Evolutionary conservation across 2,329 filamentous ascomycete species (phyloP).

Genomic region (Gaeumannomyces tritici): DNA sequence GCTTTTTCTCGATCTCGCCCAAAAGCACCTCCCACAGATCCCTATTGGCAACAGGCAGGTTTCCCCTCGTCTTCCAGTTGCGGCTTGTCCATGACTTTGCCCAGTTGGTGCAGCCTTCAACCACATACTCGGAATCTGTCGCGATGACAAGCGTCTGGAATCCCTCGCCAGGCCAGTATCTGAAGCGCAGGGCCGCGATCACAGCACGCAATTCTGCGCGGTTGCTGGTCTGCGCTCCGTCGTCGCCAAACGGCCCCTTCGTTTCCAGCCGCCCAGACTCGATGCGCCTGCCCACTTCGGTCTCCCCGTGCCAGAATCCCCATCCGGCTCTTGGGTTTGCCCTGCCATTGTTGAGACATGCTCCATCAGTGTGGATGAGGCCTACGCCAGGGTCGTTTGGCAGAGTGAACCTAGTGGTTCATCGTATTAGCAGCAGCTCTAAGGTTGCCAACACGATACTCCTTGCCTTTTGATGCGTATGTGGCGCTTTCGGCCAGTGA

Average conservation of each 20-base stretch:
- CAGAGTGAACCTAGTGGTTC: conserved; percentile 19
- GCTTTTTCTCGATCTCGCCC: background rate
- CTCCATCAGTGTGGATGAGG: conserved; percentile 18
- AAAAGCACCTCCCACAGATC: background rate
- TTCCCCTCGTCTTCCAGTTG: conserved; percentile 33
- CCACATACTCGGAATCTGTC: conserved; percentile 43
- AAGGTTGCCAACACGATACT: background rate
- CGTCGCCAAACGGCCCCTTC: conserved; percentile 21
- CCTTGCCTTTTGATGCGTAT: conserved; percentile 12
- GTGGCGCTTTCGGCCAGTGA: conserved; percentile 9
- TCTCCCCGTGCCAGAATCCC: conserved; percentile 15
- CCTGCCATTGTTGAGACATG: conserved; percentile 23
- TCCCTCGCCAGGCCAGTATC: conserved; percentile 31
- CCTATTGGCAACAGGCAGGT: conserved; percentile 8
- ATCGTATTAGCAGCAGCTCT: background rate
- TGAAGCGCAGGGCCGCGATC: conserved; percentile 35
- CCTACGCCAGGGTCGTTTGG: conserved; percentile 3
- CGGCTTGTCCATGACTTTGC: conserved; percentile 30
- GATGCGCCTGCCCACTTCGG: conserved; percentile 13
- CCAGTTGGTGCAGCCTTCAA: conserved; percentile 33
- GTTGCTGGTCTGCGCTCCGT: conserved; percentile 29
- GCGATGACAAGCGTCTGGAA: conserved; percentile 35
- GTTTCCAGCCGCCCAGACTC: conserved; percentile 21
- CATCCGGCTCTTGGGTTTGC: conserved; percentile 14
- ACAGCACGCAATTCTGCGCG: conserved; percentile 46